A percentile compares a stretch with the other conserved stretches of the same genome.
These are phyloP conservation scores for Pseudofabraea citricarpa DNA, from an alignment of 2,329 filamentous ascomycete genomes.

Conservation along the genomic window DNA sequence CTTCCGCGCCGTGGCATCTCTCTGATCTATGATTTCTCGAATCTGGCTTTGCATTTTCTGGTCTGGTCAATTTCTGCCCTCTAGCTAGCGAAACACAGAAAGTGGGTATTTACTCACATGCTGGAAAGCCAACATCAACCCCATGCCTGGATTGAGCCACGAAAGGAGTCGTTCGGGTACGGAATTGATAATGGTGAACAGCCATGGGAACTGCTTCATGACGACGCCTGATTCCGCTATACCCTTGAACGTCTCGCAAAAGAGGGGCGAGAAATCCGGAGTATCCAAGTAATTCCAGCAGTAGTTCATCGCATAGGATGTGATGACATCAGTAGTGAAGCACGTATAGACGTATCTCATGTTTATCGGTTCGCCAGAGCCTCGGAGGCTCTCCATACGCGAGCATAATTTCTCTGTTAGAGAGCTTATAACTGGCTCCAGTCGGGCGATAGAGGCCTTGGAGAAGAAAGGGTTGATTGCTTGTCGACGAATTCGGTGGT, in stretches of 20 bases:
- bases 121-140: constrained; percentile 12
- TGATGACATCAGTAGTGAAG: constrained; percentile 24
- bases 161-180: constrained; percentile 10
- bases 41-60: constrained; percentile 8
- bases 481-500: constrained; percentile 9
- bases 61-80: neutral
- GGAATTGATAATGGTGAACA: constrained; percentile 6
- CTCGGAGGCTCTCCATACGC: constrained; percentile 14
- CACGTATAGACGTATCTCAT: constrained; percentile 14
- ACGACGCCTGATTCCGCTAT: constrained; percentile 8
- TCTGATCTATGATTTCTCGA: constrained; percentile 2
- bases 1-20: constrained; percentile 3
- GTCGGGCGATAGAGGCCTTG: constrained; percentile 6
- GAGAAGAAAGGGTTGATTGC: constrained; percentile 11
- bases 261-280: constrained; percentile 16
- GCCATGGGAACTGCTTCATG: constrained; percentile 17
- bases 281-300: constrained; percentile 17
- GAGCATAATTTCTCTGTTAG: constrained; percentile 16
- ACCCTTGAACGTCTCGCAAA: constrained; percentile 13
- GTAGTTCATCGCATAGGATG: constrained; percentile 23
- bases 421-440: constrained; percentile 14
- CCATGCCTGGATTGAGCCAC: constrained; percentile 7
- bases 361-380: constrained; percentile 6
- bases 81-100: neutral
- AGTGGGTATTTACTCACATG: constrained; percentile 6